These are phyloP conservation scores for Mortierella sp. DNA, from an alignment of 371 early-diverging fungal species.

Conservation along the genomic window DNA sequence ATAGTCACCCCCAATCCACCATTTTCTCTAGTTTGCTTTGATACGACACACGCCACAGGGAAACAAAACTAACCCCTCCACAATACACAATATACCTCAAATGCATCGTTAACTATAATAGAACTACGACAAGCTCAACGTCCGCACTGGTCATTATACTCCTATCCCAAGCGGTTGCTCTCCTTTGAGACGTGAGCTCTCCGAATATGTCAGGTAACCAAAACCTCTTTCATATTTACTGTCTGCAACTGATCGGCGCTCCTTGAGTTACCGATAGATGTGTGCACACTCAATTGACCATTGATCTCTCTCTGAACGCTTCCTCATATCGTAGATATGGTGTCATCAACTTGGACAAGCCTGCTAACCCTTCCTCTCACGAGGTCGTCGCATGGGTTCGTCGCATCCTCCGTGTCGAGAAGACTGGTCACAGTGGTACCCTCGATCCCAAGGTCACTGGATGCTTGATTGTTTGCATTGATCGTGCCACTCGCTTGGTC, in stretches of 20 bases:
- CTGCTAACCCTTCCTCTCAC: conserved; percentile 99
- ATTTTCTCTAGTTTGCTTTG: not conserved
- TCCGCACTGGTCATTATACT: conserved; percentile 98
- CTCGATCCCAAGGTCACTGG: conserved; percentile 99
- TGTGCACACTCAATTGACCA: not conserved
- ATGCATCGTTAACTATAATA: conserved; percentile 43
- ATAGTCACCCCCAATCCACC: not conserved
- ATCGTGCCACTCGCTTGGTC: conserved; percentile 99
- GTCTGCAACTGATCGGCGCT: not conserved
- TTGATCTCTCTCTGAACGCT: not conserved
- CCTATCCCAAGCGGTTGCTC: conserved; percentile 97
- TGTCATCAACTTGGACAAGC: conserved; percentile 98
- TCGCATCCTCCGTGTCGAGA: conserved; percentile 98
- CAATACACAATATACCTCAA: not conserved
- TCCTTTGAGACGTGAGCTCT: conserved; percentile 95
- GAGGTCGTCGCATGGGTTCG: conserved; percentile 99
- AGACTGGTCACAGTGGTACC: conserved; percentile 99
- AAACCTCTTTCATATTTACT: not conserved
- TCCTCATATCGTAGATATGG: conserved; percentile 80
- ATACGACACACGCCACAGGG: not conserved
- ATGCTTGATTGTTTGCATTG: conserved; percentile 98
- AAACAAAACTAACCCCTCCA: no score
- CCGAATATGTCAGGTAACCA: conserved; percentile 86
- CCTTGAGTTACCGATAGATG: no score
- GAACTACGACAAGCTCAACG: conserved; percentile 98